Evolutionary conservation across 2,329 filamentous ascomycete species (phyloP).

Genomic region (Calonectria fujianensis): DNA sequence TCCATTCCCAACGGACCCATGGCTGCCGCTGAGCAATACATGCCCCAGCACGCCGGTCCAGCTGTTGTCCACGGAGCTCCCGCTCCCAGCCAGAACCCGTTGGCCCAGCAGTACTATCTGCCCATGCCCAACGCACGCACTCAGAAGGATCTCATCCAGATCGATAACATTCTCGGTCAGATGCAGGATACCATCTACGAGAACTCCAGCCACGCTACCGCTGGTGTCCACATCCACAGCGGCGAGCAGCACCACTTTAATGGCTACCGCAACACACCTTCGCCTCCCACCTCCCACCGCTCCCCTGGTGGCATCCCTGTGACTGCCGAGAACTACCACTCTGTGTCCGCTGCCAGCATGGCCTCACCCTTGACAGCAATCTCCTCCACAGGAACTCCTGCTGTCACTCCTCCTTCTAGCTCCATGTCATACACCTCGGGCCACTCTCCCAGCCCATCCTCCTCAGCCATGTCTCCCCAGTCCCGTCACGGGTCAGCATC

Average conservation of each 20-base stretch:
- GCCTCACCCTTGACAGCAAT: slow-evolving; percentile 76
- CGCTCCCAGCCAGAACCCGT: slow-evolving; percentile 74
- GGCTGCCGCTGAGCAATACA: slow-evolving; percentile 71
- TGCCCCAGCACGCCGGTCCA: slow-evolving; percentile 65
- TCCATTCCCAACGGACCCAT: slow-evolving; percentile 74
- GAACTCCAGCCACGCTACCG: slow-evolving; percentile 87
- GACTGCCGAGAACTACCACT: slow-evolving; percentile 61
- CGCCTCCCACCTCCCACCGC: slow-evolving; percentile 66
- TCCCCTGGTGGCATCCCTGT: slow-evolving; percentile 59
- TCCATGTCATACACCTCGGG: slow-evolving; percentile 85
- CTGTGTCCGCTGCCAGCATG: slow-evolving; percentile 73
- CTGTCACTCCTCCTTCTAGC: slow-evolving; percentile 85
- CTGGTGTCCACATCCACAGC: slow-evolving; percentile 84
- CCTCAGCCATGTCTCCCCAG: slow-evolving; percentile 80
- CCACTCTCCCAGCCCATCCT: slow-evolving; percentile 84
- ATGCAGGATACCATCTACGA: slow-evolving; percentile 98
- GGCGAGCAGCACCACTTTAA: slow-evolving; percentile 77
- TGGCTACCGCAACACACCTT: slow-evolving; percentile 75
- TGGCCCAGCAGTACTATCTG: slow-evolving; percentile 87
- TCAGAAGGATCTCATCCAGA: slow-evolving; percentile 94
- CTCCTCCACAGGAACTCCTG: slow-evolving; percentile 81
- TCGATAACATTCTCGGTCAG: slow-evolving; percentile 95
- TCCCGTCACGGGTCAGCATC: slow-evolving; percentile 77
- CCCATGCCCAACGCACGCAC: slow-evolving; percentile 92
- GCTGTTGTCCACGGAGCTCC: slow-evolving; percentile 72